Evolutionary conservation across 176 grass and related monocot genomes (phyloP).

Genomic region (Ensete ventricosum): DNA sequence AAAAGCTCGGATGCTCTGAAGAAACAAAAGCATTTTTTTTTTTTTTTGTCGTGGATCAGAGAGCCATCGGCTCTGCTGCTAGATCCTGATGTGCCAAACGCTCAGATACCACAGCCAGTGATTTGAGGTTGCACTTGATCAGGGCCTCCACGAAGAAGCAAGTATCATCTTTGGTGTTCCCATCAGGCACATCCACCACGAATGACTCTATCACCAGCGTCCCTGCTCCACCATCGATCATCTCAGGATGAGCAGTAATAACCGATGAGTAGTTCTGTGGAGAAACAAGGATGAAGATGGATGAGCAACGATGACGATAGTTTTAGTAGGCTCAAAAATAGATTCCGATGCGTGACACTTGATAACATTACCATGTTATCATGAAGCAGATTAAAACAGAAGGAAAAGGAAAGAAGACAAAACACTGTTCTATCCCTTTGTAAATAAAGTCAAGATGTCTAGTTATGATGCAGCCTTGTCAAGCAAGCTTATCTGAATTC

Average conservation of each 20-base stretch:
- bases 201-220: constrained; percentile 90
- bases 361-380: not conserved
- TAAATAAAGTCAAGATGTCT: too few relatives aligned
- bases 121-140: constrained; percentile 96
- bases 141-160: constrained; percentile 86
- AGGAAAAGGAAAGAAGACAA: not conserved
- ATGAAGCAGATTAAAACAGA: not conserved
- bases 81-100: constrained; percentile 46
- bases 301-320: constrained; percentile 11
- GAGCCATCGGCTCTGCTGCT: constrained; percentile 33
- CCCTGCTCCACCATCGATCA: constrained; percentile 51
- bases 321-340: not conserved
- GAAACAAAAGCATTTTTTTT: too few relatives aligned
- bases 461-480: too few relatives aligned
- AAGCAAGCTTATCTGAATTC: too few relatives aligned
- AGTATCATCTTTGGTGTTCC: constrained; percentile 83
- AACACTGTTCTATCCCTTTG: too few relatives aligned
- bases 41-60: constrained; percentile 28
- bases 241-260: constrained; percentile 79
- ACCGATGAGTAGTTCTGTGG: constrained; percentile 84
- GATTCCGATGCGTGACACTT: not conserved
- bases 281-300: constrained; percentile 16
- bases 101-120: constrained; percentile 72
- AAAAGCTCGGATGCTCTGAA: too few relatives aligned
- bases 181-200: constrained; percentile 75